These are phyloP conservation scores for Warburgia ugandensis DNA, from an alignment of 164 flowering plant species.

Conservation along the genomic window DNA sequence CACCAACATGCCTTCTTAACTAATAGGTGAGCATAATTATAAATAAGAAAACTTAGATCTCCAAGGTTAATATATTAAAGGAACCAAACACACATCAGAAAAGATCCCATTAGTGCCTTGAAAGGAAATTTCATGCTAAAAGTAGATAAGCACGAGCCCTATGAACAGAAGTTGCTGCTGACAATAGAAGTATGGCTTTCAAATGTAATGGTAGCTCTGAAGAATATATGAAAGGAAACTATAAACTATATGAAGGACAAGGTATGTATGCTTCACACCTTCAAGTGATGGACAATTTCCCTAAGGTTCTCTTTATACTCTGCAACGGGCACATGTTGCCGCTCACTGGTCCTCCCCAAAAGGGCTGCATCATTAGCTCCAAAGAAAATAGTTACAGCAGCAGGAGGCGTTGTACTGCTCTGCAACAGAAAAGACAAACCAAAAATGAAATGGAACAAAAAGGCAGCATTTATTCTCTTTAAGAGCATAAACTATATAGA, in stretches of 20 bases:
- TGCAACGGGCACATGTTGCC: slow-evolving; percentile 77
- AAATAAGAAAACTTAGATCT: no score
- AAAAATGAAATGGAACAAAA: not conserved
- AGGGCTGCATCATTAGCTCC: slow-evolving; percentile 98
- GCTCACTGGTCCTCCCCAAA: slow-evolving; percentile 47
- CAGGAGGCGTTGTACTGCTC: slow-evolving; percentile 43
- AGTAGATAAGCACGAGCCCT: no score
- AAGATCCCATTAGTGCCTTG: no score
- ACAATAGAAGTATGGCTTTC: no score
- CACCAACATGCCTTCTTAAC: no score
- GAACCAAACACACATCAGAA: no score
- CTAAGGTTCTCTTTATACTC: slow-evolving; percentile 76
- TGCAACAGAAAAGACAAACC: slow-evolving; percentile 14
- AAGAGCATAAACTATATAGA: not conserved
- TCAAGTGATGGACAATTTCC: slow-evolving; percentile 60
- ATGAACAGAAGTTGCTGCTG: no score
- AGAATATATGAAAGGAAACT: not conserved
- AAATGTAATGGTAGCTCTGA: no score
- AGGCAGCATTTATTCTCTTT: not conserved
- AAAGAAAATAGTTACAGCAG: slow-evolving; percentile 73
- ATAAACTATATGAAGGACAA: not conserved
- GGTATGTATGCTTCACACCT: slow-evolving; percentile 47
- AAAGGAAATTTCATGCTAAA: no score
- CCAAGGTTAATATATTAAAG: no score
- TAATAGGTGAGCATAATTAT: no score